Percentiles rank a stretch among this genome's conserved stretches.
Evolutionary conservation across 139 green algal genomes (phyloP).

Genomic region (Haematococcus lacustris): DNA sequence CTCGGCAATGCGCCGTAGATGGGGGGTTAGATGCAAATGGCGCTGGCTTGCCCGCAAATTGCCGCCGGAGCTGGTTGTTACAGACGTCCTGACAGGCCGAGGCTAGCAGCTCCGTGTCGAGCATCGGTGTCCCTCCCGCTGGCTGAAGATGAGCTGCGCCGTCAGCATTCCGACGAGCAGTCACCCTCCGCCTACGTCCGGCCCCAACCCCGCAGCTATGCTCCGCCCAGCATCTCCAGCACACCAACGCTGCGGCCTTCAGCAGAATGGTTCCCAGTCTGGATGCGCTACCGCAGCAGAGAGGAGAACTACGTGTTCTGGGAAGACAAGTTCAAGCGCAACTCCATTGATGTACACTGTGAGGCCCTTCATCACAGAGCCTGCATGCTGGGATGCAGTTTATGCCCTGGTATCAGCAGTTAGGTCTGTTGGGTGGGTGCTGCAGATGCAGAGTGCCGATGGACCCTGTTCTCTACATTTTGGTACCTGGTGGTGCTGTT

Average conservation of each 20-base stretch:
- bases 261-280: conserved; percentile 43
- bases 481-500: conserved; percentile 44
- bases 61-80: too few species aligned
- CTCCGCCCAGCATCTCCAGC: conserved; percentile 1
- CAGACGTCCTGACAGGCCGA: too few species aligned
- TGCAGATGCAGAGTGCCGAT: conserved; percentile 48
- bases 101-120: too few species aligned
- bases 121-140: too few species aligned
- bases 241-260: conserved; percentile 35
- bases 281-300: conserved; percentile 47
- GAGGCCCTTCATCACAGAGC: not conserved
- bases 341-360: conserved; percentile 44
- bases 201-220: not conserved
- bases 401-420: not conserved
- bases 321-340: conserved; percentile 46
- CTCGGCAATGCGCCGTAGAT: too few species aligned
- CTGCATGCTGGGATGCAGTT: not conserved
- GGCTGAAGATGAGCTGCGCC: too few species aligned
- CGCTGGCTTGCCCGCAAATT: too few species aligned
- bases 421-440: not conserved
- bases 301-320: conserved; percentile 57
- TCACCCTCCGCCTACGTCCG: not conserved
- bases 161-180: too few species aligned
- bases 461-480: conserved; percentile 46
- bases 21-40: too few species aligned